phyloP scores from a whole-genome alignment of 768 basidiomycete genomes.

The Trametes coccinea region DNA sequence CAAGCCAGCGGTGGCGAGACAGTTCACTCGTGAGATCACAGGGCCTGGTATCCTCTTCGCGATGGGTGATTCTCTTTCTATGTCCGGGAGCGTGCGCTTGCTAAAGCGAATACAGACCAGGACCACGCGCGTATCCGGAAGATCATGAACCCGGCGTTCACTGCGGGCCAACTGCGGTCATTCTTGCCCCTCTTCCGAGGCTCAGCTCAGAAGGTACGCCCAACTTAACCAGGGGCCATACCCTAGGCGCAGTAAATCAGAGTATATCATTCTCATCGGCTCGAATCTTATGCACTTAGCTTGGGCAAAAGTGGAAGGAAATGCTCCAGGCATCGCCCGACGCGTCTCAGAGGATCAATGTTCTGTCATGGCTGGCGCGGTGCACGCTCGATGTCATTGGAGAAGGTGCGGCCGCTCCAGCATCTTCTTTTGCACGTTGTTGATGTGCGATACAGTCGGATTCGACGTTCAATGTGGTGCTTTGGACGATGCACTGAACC shows the following conservation, averaged over 20 bases:
- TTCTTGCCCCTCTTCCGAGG: constrained; percentile 29
- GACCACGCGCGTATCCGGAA: constrained; percentile 26
- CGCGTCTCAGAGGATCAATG: constrained; percentile 16
- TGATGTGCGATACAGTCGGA: constrained; percentile 18
- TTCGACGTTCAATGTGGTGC: constrained; percentile 30
- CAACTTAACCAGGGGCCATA: too few species aligned
- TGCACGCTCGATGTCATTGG: constrained; percentile 32
- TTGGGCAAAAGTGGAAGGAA: constrained; percentile 30
- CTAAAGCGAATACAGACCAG: constrained; percentile 12
- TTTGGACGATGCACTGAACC: constrained; percentile 25
- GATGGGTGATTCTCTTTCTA: constrained; percentile 14
- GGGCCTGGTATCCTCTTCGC: constrained; percentile 22
- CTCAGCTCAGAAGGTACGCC: constrained; percentile 24
- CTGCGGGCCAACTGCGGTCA: constrained; percentile 22
- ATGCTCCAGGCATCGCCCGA: constrained; percentile 9
- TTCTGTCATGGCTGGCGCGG: constrained; percentile 25
- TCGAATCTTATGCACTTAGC: constrained; percentile 3
- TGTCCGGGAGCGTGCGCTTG: not conserved
- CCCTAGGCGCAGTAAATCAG: too few species aligned
- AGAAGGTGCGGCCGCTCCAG: constrained; percentile 18
- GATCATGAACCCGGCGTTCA: constrained; percentile 29
- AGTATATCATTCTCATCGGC: not conserved
- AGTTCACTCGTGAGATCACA: constrained; percentile 22
- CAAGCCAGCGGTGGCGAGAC: constrained; percentile 28
- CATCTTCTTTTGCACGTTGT: not conserved